phyloP scores from a whole-genome alignment of 2,329 filamentous ascomycete genomes.

The Cercospora sp. region DNA sequence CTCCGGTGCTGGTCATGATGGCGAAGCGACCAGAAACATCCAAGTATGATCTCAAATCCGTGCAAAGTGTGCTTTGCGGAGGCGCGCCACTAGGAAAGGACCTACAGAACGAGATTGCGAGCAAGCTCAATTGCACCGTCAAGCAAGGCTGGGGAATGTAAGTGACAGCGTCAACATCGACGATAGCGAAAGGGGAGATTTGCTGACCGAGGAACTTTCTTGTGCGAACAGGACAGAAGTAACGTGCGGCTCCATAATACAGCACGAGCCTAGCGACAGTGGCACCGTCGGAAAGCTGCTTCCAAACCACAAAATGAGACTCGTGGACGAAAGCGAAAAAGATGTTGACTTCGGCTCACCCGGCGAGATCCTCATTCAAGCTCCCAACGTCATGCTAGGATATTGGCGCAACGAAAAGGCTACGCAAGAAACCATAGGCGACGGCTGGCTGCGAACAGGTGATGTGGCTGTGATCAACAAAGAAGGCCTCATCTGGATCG shows the following conservation, averaged over 20 bases:
- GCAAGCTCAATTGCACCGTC: conserved; percentile 40
- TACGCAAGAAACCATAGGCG: conserved; percentile 42
- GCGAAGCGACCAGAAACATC: conserved; percentile 46
- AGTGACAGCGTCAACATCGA: neutral
- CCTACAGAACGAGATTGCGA: conserved; percentile 43
- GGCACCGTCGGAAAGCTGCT: conserved; percentile 44
- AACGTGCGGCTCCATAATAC: conserved; percentile 44
- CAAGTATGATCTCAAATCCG: conserved; percentile 44
- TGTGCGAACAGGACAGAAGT: conserved; percentile 34
- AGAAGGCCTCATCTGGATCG: conserved; percentile 39
- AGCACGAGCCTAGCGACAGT: conserved; percentile 37
- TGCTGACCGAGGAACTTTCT: neutral
- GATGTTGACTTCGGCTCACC: conserved; percentile 42
- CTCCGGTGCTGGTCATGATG: conserved; percentile 48
- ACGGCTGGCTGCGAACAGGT: conserved; percentile 44
- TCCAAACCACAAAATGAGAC: conserved; percentile 43
- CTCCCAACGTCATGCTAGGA: conserved; percentile 44
- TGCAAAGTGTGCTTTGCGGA: conserved; percentile 45
- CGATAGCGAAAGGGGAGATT: neutral
- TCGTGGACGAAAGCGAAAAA: conserved; percentile 45
- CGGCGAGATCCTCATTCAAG: conserved; percentile 45
- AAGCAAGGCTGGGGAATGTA: conserved; percentile 46
- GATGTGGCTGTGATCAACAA: conserved; percentile 39
- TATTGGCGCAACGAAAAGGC: conserved; percentile 46
- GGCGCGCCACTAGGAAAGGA: conserved; percentile 47